Percentiles rank a stretch among this genome's conserved stretches.
Evolutionary conservation across 495 filamentous ascomycete species (phyloP).

Genomic region (Penicillium crystallinum): DNA sequence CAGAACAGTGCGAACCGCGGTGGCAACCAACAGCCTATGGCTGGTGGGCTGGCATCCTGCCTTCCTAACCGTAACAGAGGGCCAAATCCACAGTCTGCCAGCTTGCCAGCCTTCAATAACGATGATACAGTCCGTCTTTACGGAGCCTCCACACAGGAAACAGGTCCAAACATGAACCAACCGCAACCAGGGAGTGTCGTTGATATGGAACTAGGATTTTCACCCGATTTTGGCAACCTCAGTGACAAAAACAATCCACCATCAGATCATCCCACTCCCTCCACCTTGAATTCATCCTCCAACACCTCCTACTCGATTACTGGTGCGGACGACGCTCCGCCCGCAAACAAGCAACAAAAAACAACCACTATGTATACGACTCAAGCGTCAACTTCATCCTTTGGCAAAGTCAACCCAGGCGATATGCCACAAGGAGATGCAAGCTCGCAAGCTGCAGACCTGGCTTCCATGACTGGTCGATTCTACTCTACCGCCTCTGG

Average conservation of each 20-base stretch:
- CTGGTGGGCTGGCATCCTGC: slow-evolving; percentile 11
- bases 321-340: slow-evolving; percentile 20
- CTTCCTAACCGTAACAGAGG: slow-evolving; percentile 28
- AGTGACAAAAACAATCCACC: slow-evolving; percentile 27
- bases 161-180: slow-evolving; percentile 4
- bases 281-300: slow-evolving; percentile 34
- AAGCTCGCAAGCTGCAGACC: slow-evolving; percentile 8
- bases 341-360: slow-evolving; percentile 18
- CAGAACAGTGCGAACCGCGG: slow-evolving; percentile 3
- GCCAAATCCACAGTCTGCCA: background rate
- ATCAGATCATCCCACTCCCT: slow-evolving; percentile 33
- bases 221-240: slow-evolving; percentile 22
- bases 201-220: slow-evolving; percentile 31
- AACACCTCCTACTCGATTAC: slow-evolving; percentile 31
- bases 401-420: slow-evolving; percentile 14
- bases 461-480: slow-evolving; percentile 12
- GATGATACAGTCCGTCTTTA: background rate
- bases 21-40: background rate
- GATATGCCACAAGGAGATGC: slow-evolving; percentile 12
- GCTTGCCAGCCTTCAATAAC: too few relatives aligned
- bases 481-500: slow-evolving; percentile 9
- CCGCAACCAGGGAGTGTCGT: slow-evolving; percentile 6
- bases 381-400: slow-evolving; percentile 8
- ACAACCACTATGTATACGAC: slow-evolving; percentile 3
- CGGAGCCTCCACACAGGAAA: background rate